Evolutionary conservation across 2,329 filamentous ascomycete species (phyloP).

Genomic region (Alternaria longipes): DNA sequence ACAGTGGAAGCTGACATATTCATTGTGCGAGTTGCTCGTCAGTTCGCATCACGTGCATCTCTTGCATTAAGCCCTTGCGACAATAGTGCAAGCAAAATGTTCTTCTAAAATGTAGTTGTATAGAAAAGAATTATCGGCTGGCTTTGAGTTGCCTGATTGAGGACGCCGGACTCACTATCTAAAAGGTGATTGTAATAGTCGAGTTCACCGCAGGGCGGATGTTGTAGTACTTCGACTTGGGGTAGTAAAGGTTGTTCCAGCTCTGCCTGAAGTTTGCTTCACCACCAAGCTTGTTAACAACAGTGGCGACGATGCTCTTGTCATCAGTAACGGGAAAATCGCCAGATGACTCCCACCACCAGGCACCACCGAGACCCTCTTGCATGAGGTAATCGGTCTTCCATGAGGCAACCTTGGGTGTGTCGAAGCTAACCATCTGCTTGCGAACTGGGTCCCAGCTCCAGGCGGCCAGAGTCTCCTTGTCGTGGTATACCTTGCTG

Average conservation of each 20-base stretch:
- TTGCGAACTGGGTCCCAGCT: slow-evolving; percentile 31
- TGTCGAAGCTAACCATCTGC: slow-evolving; percentile 40
- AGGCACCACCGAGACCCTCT: slow-evolving; percentile 39
- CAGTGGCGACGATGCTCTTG: slow-evolving; percentile 31
- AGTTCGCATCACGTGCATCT: neutral
- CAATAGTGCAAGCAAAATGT: neutral
- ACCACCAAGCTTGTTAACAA: slow-evolving; percentile 30
- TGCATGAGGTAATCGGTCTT: slow-evolving; percentile 39
- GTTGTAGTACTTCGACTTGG: slow-evolving; percentile 36
- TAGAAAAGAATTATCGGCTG: neutral
- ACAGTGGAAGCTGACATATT: neutral
- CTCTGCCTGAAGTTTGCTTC: slow-evolving; percentile 6
- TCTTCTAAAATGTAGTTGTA: neutral
- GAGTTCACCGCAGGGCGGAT: slow-evolving; percentile 19
- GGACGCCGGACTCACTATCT: neutral
- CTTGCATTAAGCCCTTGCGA: neutral
- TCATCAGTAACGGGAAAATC: slow-evolving; percentile 26
- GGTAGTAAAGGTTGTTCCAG: slow-evolving; percentile 34
- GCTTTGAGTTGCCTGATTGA: neutral
- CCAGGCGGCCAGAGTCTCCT: slow-evolving; percentile 32
- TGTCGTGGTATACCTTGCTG: slow-evolving; percentile 31
- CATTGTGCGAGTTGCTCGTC: neutral
- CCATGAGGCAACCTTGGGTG: slow-evolving; percentile 30
- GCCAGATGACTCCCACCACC: slow-evolving; percentile 44
- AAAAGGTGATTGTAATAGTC: neutral